Conservation (phyloP, 805 yeast species). For the Nakazawaea populi region DNA sequence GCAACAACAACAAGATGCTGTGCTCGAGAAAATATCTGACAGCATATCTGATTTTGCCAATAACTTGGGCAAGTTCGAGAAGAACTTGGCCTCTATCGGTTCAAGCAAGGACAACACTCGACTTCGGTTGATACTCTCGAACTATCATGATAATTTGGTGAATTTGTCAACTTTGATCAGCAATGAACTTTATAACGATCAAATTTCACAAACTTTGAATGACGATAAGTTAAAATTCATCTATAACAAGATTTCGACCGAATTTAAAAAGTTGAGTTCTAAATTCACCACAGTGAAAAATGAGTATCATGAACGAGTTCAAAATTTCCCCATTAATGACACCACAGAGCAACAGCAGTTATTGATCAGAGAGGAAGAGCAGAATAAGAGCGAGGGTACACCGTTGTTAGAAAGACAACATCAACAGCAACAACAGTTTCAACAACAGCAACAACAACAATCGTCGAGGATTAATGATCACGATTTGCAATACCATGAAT, state of each 20-base stretch:
- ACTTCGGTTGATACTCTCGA: conserved; percentile 22
- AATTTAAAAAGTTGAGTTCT: conserved; percentile 46
- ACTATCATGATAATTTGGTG: conserved; percentile 14
- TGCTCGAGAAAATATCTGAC: conserved; percentile 21
- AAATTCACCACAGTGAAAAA: conserved; percentile 37
- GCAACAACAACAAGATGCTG: background rate
- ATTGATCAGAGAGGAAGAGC: conserved; percentile 10
- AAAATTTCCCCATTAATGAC: conserved; percentile 30
- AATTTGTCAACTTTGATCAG: background rate
- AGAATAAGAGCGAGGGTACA: conserved; percentile 26
- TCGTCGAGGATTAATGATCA: conserved; percentile 33
- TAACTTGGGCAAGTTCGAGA: conserved; percentile 44
- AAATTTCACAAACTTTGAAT: conserved; percentile 12
- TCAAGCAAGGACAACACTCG: conserved; percentile 40
- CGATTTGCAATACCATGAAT: conserved; percentile 56
- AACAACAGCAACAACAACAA: conserved; percentile 24
- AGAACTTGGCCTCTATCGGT: conserved; percentile 44
- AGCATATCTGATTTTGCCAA: conserved; percentile 41
- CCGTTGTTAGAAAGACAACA: conserved; percentile 31
- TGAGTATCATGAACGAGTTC: conserved; percentile 43
- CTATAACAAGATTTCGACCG: conserved; percentile 48
- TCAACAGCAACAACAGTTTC: conserved; percentile 17
- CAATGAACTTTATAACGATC: conserved; percentile 1
- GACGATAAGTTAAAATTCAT: conserved; percentile 26
- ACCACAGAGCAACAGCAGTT: conserved; percentile 9